Evolutionary conservation across 331 rosid genomes (phyloP), one percentile per base, ranked within the genome.

Genomic region (Malus hybrid): DNA sequence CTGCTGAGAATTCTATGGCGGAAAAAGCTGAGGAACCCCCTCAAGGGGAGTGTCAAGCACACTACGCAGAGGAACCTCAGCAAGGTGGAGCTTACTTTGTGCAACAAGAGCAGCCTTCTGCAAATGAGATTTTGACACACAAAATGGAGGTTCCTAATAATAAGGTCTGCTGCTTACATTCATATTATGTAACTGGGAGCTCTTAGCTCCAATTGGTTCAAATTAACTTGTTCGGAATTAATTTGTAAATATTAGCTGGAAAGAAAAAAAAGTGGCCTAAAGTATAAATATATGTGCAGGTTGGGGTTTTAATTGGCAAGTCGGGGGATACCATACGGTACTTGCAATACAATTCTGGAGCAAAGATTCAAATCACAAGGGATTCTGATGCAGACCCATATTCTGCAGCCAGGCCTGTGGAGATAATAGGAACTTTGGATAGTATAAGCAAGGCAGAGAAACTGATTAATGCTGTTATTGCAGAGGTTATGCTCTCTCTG

Each of bases 301-400:
- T 95, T 73, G 99, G 99, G 48, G 99, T 92, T 83, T 96, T 95
- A 50, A 95, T 95, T 82, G 99, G 99, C 60, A 95, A 95, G 88
- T 89, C 99, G 20, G 99, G 99, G 61, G 99, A 95, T 74, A 95
- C 99, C 5, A 92, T 95, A 76, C 76, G 92, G 65, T 92, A 84
- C 80, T 82, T 95, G 78, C 99, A 95, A 82, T 88, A 82, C 88
- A 95, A 90, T 76, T 92, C 99, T 1, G 97, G 97, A 5, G 99
- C 99, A 1, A 95, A 92, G 84, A 95, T 95, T 78, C 99, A 95
- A 80, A 92, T 95, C 48, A 95, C 89, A 6, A 92, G 96, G 83
- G 99, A 95, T 89, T 87, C 84, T 7, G 97, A 95, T n/a, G 83
- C 92, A 20, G 96, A 92, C 75, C 96, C 93, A 16, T 70, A 80